Conservation (phyloP, 2,329 filamentous ascomycete genomes). For the Simplicillium aogashimaense region DNA sequence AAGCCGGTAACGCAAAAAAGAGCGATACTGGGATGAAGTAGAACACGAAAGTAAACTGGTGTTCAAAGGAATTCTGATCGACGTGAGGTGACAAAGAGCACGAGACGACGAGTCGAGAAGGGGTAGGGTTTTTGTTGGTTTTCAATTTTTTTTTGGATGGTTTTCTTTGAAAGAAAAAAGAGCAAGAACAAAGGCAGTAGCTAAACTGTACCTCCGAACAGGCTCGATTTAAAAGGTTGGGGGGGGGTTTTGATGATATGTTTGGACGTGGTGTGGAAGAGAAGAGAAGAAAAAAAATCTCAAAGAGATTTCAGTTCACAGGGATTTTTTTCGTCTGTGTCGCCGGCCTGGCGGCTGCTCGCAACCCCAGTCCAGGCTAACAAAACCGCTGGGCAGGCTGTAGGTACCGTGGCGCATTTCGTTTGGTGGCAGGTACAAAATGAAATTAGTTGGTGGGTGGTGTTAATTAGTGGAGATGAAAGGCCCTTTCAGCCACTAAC, state of each 20-base stretch:
- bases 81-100: slow-evolving; percentile 4
- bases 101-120: slow-evolving; percentile 24
- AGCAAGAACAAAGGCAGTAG: slow-evolving; percentile 52
- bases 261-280: slow-evolving; percentile 36
- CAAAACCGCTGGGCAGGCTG: too few species aligned
- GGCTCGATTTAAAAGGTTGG: slow-evolving; percentile 32
- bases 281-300: slow-evolving; percentile 25
- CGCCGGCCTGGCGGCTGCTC: too few species aligned
- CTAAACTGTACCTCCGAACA: slow-evolving; percentile 48
- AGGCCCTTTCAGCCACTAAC: too few species aligned
- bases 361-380: too few species aligned
- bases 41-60: slow-evolving; percentile 6
- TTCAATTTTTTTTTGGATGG: slow-evolving; percentile 52
- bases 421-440: too few species aligned
- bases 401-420: too few species aligned
- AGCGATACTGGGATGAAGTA: slow-evolving; percentile 11
- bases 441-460: too few species aligned
- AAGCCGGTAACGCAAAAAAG: slow-evolving; percentile 18
- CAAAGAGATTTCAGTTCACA: slow-evolving; percentile 26
- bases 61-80: slow-evolving; percentile 13
- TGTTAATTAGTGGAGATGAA: too few species aligned
- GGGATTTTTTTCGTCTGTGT: slow-evolving; percentile 19
- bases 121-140: slow-evolving; percentile 49
- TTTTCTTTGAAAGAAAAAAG: slow-evolving; percentile 41
- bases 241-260: slow-evolving; percentile 35